Conservation (phyloP, 2,329 filamentous ascomycete genomes). For the Proliferodiscus dingleyae region DNA sequence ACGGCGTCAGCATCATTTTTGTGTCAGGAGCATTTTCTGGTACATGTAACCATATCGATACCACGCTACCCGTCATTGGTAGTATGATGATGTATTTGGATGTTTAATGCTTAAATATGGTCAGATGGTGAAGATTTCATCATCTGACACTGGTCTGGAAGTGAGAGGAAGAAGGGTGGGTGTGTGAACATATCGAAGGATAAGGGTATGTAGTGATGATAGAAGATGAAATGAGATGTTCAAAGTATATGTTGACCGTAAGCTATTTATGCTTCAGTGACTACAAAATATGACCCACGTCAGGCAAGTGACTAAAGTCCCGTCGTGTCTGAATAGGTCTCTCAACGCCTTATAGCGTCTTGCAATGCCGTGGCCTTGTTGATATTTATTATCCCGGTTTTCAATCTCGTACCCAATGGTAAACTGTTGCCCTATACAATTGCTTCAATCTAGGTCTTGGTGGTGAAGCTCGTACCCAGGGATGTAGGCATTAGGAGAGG, state of each 20-base stretch:
- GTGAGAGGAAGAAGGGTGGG: neutral
- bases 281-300: no score
- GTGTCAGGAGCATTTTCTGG: neutral
- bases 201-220: neutral
- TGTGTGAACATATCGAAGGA: neutral
- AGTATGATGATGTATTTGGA: constrained; percentile 1
- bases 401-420: no score
- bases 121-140: neutral
- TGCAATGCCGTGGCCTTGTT: no score
- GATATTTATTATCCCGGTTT: no score
- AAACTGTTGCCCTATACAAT: no score
- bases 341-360: no score
- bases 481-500: no score
- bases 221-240: neutral
- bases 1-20: neutral
- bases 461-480: no score
- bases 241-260: neutral
- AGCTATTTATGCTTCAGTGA: neutral
- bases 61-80: constrained; percentile 2
- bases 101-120: constrained; percentile 2
- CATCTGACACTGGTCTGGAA: neutral
- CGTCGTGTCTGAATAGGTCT: no score
- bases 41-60: constrained; percentile 2
- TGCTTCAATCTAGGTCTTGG: no score
- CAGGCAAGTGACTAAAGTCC: no score